Percentiles rank a stretch among this genome's conserved stretches.
Conservation (phyloP, 805 yeast genomes). For the Kuraishia piskuri region DNA sequence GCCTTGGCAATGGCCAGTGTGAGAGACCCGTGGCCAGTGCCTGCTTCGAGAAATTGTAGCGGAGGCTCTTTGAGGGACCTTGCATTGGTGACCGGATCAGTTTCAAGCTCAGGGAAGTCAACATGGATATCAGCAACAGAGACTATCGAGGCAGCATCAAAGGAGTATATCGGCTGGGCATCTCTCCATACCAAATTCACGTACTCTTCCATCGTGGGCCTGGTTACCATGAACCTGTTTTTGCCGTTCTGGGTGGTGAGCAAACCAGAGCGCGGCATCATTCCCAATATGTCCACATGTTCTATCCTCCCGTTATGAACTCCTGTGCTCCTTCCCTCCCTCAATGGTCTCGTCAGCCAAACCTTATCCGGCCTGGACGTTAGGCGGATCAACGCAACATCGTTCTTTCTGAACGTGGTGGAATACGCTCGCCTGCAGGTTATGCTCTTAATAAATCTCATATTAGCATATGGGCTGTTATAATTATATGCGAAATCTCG, state of each 20-base stretch:
- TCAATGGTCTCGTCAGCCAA: constrained; percentile 23
- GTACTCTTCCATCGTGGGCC: constrained; percentile 40
- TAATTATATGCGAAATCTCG: too few species aligned
- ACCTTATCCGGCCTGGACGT: constrained; percentile 16
- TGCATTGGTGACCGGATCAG: constrained; percentile 3
- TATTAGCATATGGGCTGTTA: too few species aligned
- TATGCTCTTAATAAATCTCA: too few species aligned
- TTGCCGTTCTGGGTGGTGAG: constrained; percentile 11
- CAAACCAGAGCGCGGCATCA: constrained; percentile 23
- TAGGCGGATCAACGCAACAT: constrained; percentile 21
- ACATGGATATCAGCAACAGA: constrained; percentile 36
- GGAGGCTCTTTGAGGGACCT: constrained; percentile 13
- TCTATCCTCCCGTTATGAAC: constrained; percentile 18
- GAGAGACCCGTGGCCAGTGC: constrained; percentile 48
- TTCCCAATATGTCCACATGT: constrained; percentile 31
- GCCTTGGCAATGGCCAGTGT: constrained; percentile 32
- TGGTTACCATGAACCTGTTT: constrained; percentile 24
- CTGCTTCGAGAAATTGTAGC: constrained; percentile 38
- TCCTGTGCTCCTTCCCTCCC: constrained; percentile 11
- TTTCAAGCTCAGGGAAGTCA: constrained; percentile 25
- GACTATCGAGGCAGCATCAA: constrained; percentile 40
- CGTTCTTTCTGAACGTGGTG: constrained; percentile 19
- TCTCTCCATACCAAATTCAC: constrained; percentile 28
- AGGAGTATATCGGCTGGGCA: constrained; percentile 44
- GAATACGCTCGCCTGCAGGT: constrained; percentile 8